Evolutionary conservation across 2,329 filamentous ascomycete species (phyloP), one percentile per base, ranked within the genome.

Genomic region (Pseudogymnoascus pannorum): DNA sequence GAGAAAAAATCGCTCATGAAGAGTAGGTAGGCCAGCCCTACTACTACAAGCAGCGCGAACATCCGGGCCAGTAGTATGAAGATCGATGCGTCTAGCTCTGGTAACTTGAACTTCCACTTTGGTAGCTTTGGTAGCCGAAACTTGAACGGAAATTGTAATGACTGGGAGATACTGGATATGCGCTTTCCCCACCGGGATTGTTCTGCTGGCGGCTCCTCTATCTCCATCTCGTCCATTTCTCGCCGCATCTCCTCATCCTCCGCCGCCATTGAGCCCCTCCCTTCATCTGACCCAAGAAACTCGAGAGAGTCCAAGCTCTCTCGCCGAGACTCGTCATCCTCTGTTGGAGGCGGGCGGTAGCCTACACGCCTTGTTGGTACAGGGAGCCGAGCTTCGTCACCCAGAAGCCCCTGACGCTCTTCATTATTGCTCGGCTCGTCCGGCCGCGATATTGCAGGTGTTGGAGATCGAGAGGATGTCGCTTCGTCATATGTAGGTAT

Each of bases 401-500:
- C 80, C 40, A 96, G 80, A 24, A 96, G 83, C 5, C 87, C 89
- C 74, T 92, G 87, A 74, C 88, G 83, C 75, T 96, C 91, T 60
- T 84, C 83, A 71, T 91, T 85, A 73, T 86, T 81, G 71, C 84
- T 85, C 70, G 83, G 79, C 73, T 87, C 83, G 69, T 84, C 80
- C 69, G 80, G 80, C 59, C 85, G 73, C 65, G 81, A 78, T 73
- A 85, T 79, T 75, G 81, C 84, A 82, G 69, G 83, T 79, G 75
- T 87, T 79, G 72, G 84, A 76, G 75, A 80, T 79, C 69, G 80
- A 76, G 75, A 87, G 78, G 72, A 82, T 73, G 64, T 82, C 65
- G 91, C 90, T 77, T 95, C 90, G 74, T 93, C 90, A 75, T 94
- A 94, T 48, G 86, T 86, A 29, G 90, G 91, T 72, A 94, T 93